Conservation (phyloP, 2,329 filamentous ascomycete species). For the Pyrenophora seminiperda region DNA sequence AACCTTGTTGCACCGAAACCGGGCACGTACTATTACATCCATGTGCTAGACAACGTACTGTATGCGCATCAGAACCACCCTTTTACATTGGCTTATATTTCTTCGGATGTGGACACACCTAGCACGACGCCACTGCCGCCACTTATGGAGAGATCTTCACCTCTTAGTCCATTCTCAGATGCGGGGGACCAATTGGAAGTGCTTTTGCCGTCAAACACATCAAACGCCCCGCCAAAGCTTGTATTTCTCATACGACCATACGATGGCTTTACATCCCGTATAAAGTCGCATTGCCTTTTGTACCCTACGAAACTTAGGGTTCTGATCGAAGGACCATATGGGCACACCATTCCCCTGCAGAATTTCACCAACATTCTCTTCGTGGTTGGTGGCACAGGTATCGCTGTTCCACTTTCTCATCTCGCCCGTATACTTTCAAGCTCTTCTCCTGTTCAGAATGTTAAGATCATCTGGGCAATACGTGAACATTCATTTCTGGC, state of each 20-base stretch:
- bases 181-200: conserved; percentile 40
- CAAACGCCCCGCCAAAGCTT: conserved; percentile 29
- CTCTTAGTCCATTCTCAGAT: conserved; percentile 13
- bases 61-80: conserved; percentile 58
- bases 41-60: conserved; percentile 51
- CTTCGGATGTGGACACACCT: conserved; percentile 2
- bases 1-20: conserved; percentile 45
- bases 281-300: conserved; percentile 34
- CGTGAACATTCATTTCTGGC: conserved; percentile 39
- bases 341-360: conserved; percentile 49
- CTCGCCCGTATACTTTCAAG: conserved; percentile 23
- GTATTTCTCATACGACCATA: conserved; percentile 59
- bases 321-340: conserved; percentile 59
- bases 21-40: conserved; percentile 59
- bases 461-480: conserved; percentile 44
- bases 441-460: conserved; percentile 17
- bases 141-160: conserved; percentile 12
- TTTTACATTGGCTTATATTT: conserved; percentile 46
- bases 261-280: conserved; percentile 57
- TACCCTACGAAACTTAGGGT: conserved; percentile 43
- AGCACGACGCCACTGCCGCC: conserved; percentile 15
- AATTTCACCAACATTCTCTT: conserved; percentile 49
- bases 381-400: conserved; percentile 45
- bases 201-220: conserved; percentile 20
- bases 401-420: conserved; percentile 42